These are phyloP conservation scores for Trichoderma breve DNA, from an alignment of 2,329 filamentous ascomycete species.

Conservation along the genomic window DNA sequence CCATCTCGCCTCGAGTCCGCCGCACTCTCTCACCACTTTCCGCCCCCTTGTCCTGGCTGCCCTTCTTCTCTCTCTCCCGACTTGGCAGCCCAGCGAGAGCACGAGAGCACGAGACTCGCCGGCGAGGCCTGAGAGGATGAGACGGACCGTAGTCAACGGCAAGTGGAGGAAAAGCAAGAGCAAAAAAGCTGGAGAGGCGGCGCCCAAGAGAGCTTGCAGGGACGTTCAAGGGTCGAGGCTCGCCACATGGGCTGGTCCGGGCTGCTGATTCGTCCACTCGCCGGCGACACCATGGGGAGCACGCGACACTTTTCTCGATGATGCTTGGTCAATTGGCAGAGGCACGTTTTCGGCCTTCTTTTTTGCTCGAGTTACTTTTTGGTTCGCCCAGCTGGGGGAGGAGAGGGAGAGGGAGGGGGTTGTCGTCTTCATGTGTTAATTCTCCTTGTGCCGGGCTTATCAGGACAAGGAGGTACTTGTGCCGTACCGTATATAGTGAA, in stretches of 20 bases:
- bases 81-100: neutral
- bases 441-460: neutral
- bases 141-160: neutral
- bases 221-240: neutral
- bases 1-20: neutral
- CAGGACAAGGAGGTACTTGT: neutral
- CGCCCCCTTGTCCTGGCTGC: neutral
- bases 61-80: neutral
- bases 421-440: neutral
- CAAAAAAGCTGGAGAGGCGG: neutral
- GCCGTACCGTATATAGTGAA: neutral
- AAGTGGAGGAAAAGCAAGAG: neutral
- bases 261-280: slow-evolving; percentile 35
- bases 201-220: slow-evolving; percentile 9
- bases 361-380: neutral
- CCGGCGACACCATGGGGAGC: slow-evolving; percentile 30
- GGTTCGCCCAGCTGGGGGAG: neutral
- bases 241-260: slow-evolving; percentile 35
- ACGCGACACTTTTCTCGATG: slow-evolving; percentile 45
- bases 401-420: neutral
- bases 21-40: neutral
- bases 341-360: slow-evolving; percentile 4
- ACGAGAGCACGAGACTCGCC: slow-evolving; percentile 16
- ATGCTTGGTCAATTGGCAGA: slow-evolving; percentile 41
- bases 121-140: slow-evolving; percentile 17